phyloP scores from a whole-genome alignment of 2,329 filamentous ascomycete species.

The Rugonectria rugulosa region DNA sequence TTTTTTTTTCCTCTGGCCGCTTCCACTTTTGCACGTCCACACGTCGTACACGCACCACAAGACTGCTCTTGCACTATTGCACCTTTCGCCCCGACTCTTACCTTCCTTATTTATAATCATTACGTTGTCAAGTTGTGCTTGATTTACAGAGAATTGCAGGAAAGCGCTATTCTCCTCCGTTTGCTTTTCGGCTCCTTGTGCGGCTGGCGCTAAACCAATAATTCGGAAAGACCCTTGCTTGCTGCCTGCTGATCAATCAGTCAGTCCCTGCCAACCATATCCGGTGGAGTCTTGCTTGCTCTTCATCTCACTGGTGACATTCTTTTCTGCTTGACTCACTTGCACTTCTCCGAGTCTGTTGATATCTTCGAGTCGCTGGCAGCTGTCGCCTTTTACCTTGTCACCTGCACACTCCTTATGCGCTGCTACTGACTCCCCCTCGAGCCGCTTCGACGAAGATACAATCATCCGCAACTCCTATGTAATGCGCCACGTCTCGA shows the following conservation, averaged over 20 bases:
- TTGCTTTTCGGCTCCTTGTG: neutral
- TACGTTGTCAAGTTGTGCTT: neutral
- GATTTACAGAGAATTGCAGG: neutral
- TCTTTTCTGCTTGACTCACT: neutral
- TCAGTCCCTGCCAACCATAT: neutral
- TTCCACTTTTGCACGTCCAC: neutral
- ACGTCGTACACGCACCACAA: neutral
- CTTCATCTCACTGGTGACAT: neutral
- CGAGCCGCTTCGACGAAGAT: neutral
- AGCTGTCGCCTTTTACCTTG: neutral
- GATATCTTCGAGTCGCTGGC: neutral
- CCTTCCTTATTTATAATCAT: neutral
- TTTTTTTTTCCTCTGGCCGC: constrained; percentile 2
- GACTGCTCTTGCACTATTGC: neutral
- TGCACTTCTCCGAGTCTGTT: neutral
- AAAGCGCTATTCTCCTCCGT: neutral
- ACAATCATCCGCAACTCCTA: constrained; percentile 10
- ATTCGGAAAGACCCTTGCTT: neutral
- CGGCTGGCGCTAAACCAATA: neutral
- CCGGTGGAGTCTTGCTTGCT: constrained; percentile 1
- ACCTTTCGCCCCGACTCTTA: neutral
- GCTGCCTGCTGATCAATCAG: constrained; percentile 12
- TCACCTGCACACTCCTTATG: neutral
- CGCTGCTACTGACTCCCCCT: constrained; percentile 16
- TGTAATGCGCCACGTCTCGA: constrained; percentile 37